Percentiles rank a stretch among this genome's conserved stretches.
Conservation (phyloP, 495 filamentous ascomycete species). For the Xylaria nigripes region DNA sequence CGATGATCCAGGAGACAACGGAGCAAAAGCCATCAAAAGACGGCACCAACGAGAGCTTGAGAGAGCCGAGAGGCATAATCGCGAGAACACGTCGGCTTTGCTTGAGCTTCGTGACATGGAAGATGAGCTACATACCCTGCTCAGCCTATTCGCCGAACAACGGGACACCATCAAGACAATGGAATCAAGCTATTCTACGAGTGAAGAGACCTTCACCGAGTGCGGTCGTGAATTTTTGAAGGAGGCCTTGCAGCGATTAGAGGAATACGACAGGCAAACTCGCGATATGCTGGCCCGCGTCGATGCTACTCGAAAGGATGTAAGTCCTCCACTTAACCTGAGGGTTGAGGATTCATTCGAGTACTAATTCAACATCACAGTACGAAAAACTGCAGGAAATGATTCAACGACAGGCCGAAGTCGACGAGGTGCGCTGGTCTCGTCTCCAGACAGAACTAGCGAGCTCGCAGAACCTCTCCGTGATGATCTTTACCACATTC, state of each 20-base stretch:
- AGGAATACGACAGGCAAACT: conserved; percentile 50
- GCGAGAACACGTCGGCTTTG: conserved; percentile 55
- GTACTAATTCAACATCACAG: conserved; percentile 18
- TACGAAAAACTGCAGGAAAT: conserved; percentile 61
- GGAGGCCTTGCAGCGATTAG: conserved; percentile 44
- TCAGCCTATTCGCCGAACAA: conserved; percentile 52
- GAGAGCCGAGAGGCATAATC: conserved; percentile 46
- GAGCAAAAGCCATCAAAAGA: conserved; percentile 32
- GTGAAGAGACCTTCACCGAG: conserved; percentile 22
- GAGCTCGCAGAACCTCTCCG: conserved; percentile 51
- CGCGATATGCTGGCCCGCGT: conserved; percentile 51
- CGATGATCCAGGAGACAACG: conserved; percentile 40
- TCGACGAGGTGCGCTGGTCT: conserved; percentile 58
- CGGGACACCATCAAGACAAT: conserved; percentile 43
- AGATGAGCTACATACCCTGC: conserved; percentile 54
- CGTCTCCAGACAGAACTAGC: conserved; percentile 56
- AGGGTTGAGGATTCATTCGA: not conserved
- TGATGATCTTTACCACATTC: conserved; percentile 65
- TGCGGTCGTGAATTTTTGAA: conserved; percentile 40
- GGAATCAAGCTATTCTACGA: conserved; percentile 29
- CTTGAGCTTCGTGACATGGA: conserved; percentile 60
- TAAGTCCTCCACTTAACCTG: conserved; percentile 12
- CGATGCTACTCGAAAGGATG: conserved; percentile 37
- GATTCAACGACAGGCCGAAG: conserved; percentile 60
- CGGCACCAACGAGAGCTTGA: conserved; percentile 46